Percentiles rank a stretch among this genome's conserved stretches.
These are phyloP conservation scores for Borealophlyctis nickersoniae DNA, from an alignment of 192 early-diverging fungal species.

Conservation along the genomic window DNA sequence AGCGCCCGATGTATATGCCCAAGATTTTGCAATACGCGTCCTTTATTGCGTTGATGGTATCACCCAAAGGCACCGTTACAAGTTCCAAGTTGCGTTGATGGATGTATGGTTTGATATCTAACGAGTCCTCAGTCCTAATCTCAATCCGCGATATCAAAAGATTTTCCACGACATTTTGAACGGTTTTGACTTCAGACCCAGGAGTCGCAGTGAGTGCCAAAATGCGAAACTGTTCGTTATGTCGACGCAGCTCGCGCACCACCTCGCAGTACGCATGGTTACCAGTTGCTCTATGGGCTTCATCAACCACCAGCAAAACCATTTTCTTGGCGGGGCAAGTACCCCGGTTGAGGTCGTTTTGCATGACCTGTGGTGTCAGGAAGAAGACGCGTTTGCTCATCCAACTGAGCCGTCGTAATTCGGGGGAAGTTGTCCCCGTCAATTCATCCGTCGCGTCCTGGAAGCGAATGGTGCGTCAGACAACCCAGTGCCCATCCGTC, in stretches of 20 bases:
- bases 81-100: conserved; percentile 65
- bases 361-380: conserved; percentile 81
- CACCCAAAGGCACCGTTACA: conserved; percentile 57
- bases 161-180: conserved; percentile 73
- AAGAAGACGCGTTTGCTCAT: conserved; percentile 71
- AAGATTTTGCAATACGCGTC: conserved; percentile 44
- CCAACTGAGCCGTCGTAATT: conserved; percentile 62
- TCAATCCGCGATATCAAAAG: conserved; percentile 77
- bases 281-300: conserved; percentile 87
- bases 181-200: conserved; percentile 64
- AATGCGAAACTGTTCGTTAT: conserved; percentile 61
- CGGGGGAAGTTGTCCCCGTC: conserved; percentile 59
- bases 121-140: conserved; percentile 82
- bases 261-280: conserved; percentile 79
- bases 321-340: conserved; percentile 67
- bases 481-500: too few relatives aligned
- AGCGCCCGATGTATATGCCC: conserved; percentile 21
- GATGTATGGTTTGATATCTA: conserved; percentile 75
- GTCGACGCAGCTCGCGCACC: conserved; percentile 50
- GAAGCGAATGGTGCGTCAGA: not conserved
- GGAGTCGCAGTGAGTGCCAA: conserved; percentile 88
- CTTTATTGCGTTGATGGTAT: conserved; percentile 42
- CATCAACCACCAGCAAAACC: conserved; percentile 78
- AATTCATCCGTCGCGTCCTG: conserved; percentile 54
- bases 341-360: conserved; percentile 74